Percentiles rank a stretch among this genome's conserved stretches.
Conservation (phyloP, 2,329 filamentous ascomycete genomes). For the Torrubiella hemipterigena region DNA sequence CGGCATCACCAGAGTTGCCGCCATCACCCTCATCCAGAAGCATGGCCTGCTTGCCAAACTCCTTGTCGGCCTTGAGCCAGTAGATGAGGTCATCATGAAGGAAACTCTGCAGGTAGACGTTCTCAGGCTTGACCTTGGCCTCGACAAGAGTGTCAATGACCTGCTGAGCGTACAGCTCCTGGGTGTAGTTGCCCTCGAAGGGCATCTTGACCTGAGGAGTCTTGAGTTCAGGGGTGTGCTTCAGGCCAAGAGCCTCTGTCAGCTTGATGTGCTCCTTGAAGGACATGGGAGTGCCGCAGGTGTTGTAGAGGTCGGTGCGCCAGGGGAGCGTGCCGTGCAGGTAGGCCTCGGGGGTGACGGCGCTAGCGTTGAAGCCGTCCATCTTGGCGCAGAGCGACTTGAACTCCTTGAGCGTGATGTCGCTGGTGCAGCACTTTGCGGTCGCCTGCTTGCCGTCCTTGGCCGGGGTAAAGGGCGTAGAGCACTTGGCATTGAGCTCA, state of each 20-base stretch:
- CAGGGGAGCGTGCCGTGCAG: slow-evolving; percentile 46
- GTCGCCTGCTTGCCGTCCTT: slow-evolving; percentile 35
- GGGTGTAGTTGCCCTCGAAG: slow-evolving; percentile 51
- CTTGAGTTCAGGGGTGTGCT: slow-evolving; percentile 59
- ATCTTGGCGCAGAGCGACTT: slow-evolving; percentile 58
- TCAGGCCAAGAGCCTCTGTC: slow-evolving; percentile 43
- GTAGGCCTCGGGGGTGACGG: slow-evolving; percentile 44
- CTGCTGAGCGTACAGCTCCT: slow-evolving; percentile 52
- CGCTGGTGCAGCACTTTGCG: slow-evolving; percentile 59
- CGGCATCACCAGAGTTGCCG: slow-evolving; percentile 34
- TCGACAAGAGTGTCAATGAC: slow-evolving; percentile 47
- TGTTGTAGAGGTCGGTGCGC: slow-evolving; percentile 54
- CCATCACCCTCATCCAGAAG: slow-evolving; percentile 52
- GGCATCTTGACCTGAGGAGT: slow-evolving; percentile 59
- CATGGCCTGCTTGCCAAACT: slow-evolving; percentile 49
- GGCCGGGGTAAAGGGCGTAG: slow-evolving; percentile 46
- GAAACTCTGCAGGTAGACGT: slow-evolving; percentile 56
- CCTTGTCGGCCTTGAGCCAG: slow-evolving; percentile 51
- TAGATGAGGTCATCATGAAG: slow-evolving; percentile 51
- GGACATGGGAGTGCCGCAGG: slow-evolving; percentile 49
- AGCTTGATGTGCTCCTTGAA: slow-evolving; percentile 51
- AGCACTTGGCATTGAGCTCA: slow-evolving; percentile 53
- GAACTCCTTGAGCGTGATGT: slow-evolving; percentile 58
- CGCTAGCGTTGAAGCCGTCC: slow-evolving; percentile 49
- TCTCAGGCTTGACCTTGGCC: slow-evolving; percentile 36